A percentile compares a stretch with the other conserved stretches of the same genome.
Conservation (phyloP, 2,329 filamentous ascomycete species). For the Clarireedia homoeocarpa region DNA sequence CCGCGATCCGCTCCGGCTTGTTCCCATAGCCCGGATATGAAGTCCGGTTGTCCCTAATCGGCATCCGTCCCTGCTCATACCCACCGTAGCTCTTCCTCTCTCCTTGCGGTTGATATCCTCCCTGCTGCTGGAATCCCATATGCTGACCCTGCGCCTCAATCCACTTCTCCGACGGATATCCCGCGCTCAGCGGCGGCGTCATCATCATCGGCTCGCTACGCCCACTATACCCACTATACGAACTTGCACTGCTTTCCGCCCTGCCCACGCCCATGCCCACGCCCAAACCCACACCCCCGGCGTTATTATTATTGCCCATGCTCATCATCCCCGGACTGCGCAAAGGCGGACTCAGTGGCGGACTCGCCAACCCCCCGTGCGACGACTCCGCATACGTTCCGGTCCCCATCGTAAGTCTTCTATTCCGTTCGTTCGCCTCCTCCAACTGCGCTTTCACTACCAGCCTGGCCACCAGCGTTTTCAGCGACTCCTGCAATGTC, state of each 20-base stretch:
- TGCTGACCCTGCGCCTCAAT: not conserved
- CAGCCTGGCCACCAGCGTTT: slow-evolving; percentile 57
- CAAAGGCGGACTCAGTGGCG: slow-evolving; percentile 1
- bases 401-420: not conserved
- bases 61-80: not conserved
- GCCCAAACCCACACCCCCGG: too few species aligned
- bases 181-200: not conserved
- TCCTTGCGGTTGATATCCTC: not conserved
- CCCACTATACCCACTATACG: not conserved
- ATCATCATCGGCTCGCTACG: slow-evolving; percentile 1
- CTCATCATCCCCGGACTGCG: not conserved
- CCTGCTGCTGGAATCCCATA: not conserved
- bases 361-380: not conserved
- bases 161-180: slow-evolving; percentile 6
- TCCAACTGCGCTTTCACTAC: slow-evolving; percentile 39
- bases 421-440: not conserved
- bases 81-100: slow-evolving; percentile 1
- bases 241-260: not conserved
- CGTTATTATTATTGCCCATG: not conserved
- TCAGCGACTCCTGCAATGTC: slow-evolving; percentile 73
- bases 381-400: not conserved
- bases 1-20: not conserved
- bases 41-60: not conserved
- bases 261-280: not conserved
- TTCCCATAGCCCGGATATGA: not conserved